phyloP scores from a whole-genome alignment of 345 rosid genomes.

The Adansonia digitata region DNA sequence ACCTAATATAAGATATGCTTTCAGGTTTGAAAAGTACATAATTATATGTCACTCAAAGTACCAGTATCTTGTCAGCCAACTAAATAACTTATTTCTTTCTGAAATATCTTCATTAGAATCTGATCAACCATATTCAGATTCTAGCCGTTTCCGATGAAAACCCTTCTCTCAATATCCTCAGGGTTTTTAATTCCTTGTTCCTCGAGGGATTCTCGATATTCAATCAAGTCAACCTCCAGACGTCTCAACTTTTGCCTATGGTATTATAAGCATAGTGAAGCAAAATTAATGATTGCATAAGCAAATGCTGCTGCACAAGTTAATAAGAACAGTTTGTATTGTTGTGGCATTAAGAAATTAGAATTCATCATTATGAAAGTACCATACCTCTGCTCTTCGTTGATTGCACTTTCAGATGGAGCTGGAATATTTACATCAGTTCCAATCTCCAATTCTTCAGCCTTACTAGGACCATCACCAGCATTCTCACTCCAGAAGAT shows the following conservation, averaged over 20 bases:
- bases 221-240: conserved; percentile 87
- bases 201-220: conserved; percentile 91
- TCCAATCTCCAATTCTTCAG: conserved; percentile 55
- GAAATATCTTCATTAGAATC: conserved; percentile 22
- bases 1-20: not conserved
- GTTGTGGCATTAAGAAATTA: not conserved
- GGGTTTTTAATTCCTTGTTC: conserved; percentile 70
- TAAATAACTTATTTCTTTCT: conserved; percentile 51
- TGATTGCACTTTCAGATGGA: conserved; percentile 60
- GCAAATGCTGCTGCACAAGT: not conserved
- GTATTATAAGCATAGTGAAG: conserved; percentile 19
- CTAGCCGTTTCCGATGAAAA: conserved; percentile 68
- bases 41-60: not conserved
- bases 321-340: not conserved
- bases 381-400: conserved; percentile 82
- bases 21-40: not conserved
- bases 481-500: conserved; percentile 80
- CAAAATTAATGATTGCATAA: not conserved
- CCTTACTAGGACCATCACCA: conserved; percentile 54
- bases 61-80: not conserved
- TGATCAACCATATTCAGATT: conserved; percentile 55
- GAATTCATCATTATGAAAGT: not conserved
- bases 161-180: conserved; percentile 89
- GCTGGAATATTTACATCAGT: conserved; percentile 39
- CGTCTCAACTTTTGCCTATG: conserved; percentile 83